Base-by-base conservation (phyloP, 2,329 filamentous ascomycete species). In the Penicillium sp. region DNA sequence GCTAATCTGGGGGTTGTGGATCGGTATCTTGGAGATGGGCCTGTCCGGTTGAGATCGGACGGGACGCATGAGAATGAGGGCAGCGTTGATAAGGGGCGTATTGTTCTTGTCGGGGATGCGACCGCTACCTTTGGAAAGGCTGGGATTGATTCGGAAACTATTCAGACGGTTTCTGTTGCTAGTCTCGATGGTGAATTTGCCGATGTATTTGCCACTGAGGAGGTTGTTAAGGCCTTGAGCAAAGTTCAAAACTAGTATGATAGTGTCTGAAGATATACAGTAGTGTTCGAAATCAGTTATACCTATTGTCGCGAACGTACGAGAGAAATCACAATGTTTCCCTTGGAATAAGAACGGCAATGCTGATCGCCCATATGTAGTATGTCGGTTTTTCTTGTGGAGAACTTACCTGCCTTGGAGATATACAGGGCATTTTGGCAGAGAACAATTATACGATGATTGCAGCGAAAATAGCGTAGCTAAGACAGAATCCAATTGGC, bases 131-230 rank as follows among this genome's bases (percentile, higher is more conserved):
- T 68, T 58, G 63, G 62, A 1, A 75, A 73, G 56, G 65, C 65
- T 2, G 66, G 57, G 0, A 70, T 71, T 49, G 72, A 75, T 56
- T 69, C 74, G 0, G 72, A 76, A 55, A 72, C 67, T 4, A 62
- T 77, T 33, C 75, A 77, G 57, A 60, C 51, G 32, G 70, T 75
- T 12, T 68, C 69, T 38, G 55, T 75, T 40, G 73, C 69, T 5
- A 76, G 72, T 50, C 57, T 76, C 54, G 60, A 69, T 33, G 68
- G 61, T 13, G 74, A 76, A 55, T 77, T 77, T 66, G 71, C 71
- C 2, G 64, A 70, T 40, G 64, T 75, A 9, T 49, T 63, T 41
- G 57, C 53, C 10, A 71, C 72, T 7, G 60, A 62, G 31, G 65
- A 71, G 43, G 66, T 75, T 15, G 54, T 70, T 33, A 53, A 56